phyloP scores from a whole-genome alignment of 352 stramenopile genomes.

The Blastocystis sp. region DNA sequence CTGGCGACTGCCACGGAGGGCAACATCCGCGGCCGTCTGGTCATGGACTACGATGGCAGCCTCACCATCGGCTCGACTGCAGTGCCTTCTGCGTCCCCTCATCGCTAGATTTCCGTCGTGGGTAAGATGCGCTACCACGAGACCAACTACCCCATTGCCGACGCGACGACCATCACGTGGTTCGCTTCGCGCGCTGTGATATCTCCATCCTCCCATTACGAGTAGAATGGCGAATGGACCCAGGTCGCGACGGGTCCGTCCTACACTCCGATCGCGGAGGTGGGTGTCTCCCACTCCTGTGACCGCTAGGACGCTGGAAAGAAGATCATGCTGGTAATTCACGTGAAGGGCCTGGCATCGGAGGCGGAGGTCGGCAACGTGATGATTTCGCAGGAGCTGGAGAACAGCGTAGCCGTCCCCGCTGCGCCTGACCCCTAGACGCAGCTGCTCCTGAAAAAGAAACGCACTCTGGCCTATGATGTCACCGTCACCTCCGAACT shows the following conservation, averaged over 20 bases:
- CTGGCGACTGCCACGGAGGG: conserved; percentile 42
- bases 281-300: neutral
- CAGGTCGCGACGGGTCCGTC: conserved; percentile 44
- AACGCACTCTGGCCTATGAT: neutral
- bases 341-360: conserved; percentile 16
- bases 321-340: conserved; percentile 6
- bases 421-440: neutral
- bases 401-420: neutral
- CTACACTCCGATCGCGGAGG: conserved; percentile 39
- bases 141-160: conserved; percentile 16
- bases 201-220: neutral
- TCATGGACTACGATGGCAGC: neutral
- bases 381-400: conserved; percentile 42
- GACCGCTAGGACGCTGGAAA: conserved; percentile 28
- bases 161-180: conserved; percentile 56
- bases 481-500: neutral
- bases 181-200: conserved; percentile 39
- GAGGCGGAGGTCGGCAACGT: conserved; percentile 25
- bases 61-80: conserved; percentile 26
- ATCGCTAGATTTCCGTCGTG: conserved; percentile 23
- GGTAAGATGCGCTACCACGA: conserved; percentile 66
- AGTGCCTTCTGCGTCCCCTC: neutral
- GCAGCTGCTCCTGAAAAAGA: conserved; percentile 42
- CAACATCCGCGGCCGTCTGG: conserved; percentile 60
- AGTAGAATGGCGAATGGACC: neutral